These are phyloP conservation scores for Hericium alpestre DNA, from an alignment of 768 basidiomycete genomes.

Conservation along the genomic window DNA sequence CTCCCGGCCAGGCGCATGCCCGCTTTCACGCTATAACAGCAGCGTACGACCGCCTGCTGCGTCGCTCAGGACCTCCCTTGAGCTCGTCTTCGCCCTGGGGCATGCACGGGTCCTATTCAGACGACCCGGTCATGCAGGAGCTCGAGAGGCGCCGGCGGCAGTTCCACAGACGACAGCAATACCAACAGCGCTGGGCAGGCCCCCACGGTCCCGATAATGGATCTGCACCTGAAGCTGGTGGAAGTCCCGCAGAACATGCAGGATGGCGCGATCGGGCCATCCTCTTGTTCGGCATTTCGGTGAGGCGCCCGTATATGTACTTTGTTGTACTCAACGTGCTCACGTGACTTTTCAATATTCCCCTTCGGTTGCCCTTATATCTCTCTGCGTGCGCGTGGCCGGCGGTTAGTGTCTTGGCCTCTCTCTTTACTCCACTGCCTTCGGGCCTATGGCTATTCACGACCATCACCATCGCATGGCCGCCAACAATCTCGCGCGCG, in stretches of 20 bases:
- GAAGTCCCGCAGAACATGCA: no score
- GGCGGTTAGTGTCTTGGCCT: conserved; percentile 21
- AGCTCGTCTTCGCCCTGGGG: conserved; percentile 8
- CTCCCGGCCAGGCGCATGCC: conserved; percentile 37
- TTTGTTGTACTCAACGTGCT: background rate
- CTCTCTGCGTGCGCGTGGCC: background rate
- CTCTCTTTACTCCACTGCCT: conserved; percentile 30
- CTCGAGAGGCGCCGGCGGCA: conserved; percentile 36
- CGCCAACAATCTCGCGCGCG: conserved; percentile 46
- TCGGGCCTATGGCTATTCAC: conserved; percentile 27
- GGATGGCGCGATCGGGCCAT: conserved; percentile 35
- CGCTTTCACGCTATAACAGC: conserved; percentile 56
- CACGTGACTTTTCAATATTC: background rate
- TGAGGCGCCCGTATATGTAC: conserved; percentile 13
- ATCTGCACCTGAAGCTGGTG: no score
- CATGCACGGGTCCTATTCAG: conserved; percentile 10
- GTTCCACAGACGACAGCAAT: conserved; percentile 14
- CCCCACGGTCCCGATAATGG: no score
- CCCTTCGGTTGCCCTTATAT: conserved; percentile 10
- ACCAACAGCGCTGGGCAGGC: conserved; percentile 1
- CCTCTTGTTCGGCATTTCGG: conserved; percentile 36
- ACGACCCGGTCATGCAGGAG: conserved; percentile 41
- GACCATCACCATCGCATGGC: conserved; percentile 42
- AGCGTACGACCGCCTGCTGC: conserved; percentile 49
- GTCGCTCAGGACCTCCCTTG: conserved; percentile 17